Evolutionary conservation across 148 eudicot genomes (phyloP).

Genomic region (Chenopodium quinoa): DNA sequence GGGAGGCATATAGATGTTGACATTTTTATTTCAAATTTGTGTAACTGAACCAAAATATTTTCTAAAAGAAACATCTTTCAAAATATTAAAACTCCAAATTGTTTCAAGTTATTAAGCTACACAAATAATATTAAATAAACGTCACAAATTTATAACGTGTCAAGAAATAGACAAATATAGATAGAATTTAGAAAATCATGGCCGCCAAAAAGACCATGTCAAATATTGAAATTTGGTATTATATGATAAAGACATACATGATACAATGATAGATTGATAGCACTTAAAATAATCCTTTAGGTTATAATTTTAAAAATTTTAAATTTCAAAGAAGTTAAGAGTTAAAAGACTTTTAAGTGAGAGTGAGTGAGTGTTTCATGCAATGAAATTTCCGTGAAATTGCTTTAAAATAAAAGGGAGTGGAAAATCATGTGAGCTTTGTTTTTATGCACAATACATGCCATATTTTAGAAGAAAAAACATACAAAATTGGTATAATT

Average conservation of each 20-base stretch:
- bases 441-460: conserved; percentile 12
- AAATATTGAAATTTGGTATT: conserved; percentile 15
- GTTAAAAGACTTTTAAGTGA: not conserved
- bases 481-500: not conserved
- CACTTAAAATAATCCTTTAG: no score
- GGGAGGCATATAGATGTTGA: not conserved
- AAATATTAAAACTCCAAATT: no score
- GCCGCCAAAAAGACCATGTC: conserved; percentile 32
- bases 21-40: not conserved
- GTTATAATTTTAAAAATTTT: not conserved
- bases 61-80: no score
- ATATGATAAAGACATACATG: conserved; percentile 20
- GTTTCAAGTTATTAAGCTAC: not conserved
- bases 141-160: conserved; percentile 8
- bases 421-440: conserved; percentile 22
- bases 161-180: not conserved
- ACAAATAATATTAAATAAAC: not conserved
- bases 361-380: not conserved
- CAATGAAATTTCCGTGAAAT: conserved; percentile 32
- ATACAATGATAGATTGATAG: not conserved
- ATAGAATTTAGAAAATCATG: not conserved
- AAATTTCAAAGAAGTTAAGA: not conserved
- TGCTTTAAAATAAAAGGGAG: not conserved
- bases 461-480: not conserved
- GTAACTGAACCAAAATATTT: not conserved